Evolutionary conservation across 805 yeast genomes (phyloP), one percentile per base, ranked within the genome.

Genomic region (Debaryomyces prosopidis): DNA sequence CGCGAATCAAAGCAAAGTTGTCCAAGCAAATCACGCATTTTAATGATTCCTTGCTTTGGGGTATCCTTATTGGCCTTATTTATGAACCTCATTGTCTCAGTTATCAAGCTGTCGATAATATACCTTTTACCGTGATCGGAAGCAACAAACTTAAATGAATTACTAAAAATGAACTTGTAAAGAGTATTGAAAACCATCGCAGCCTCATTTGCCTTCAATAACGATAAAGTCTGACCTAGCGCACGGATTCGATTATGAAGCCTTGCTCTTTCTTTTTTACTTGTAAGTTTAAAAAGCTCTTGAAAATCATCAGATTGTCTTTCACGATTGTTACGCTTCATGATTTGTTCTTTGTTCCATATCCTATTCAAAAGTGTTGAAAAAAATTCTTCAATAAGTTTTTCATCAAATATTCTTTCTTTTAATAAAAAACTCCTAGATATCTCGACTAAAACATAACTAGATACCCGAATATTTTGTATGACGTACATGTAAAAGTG

Each of bases 141-240:
- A 16, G 20, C 26, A 8, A 50, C 46, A 32, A 50, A 47, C 32
- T 39, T 26, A 27, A 52, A 49, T 12, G 47, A 35, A n/a, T 33
- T 26, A 27, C 45, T 27, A 40, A 45, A 32, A 11, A 47, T 33
- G 41, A 36, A 33, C 19, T 16, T 28, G 36, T 45, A 42, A 11
- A 62, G 15, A 15, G 28, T 41, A 39, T 60, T 56, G 15, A 68
- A 36, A 3, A 56, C 41, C 1, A 3, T 16, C 3, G 64, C 51
- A 1, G 57, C 41, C 37, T 55, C 50, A 2, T 48, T 46, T 2
- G 55, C 45, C 4, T 55, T 49, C 5, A 63, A 44, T 3, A 53
- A 46, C 2, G 73, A 60, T 7, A 68, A 37, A 32, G 61, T 47
- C 47, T 67, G 73, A 2, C 63, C 65, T 17, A 66, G 37, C 7